Evolutionary conservation across 176 grass and related monocot species (phyloP).

Genomic region (Aegilops speltoides): DNA sequence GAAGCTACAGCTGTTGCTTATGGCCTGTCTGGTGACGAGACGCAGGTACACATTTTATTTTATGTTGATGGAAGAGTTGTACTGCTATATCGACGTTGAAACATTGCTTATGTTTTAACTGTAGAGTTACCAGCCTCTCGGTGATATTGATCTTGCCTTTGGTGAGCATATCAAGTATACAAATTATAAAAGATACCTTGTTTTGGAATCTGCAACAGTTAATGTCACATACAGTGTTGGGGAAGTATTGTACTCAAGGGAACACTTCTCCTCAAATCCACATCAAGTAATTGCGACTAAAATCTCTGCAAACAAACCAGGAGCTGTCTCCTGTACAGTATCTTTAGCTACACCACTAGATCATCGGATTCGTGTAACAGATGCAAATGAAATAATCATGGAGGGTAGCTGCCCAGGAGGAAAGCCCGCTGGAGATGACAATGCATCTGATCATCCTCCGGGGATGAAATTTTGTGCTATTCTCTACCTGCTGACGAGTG

Average conservation of each 20-base stretch:
- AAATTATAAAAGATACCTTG: conserved; percentile 72
- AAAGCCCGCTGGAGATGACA: conserved; percentile 36
- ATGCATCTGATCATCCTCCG: conserved; percentile 25
- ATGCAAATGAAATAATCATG: conserved; percentile 70
- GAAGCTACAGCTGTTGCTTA: conserved; percentile 68
- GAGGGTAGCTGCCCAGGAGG: conserved; percentile 68
- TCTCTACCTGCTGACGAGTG: conserved; percentile 54
- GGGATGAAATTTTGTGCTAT: conserved; percentile 81
- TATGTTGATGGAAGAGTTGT: conserved; percentile 10
- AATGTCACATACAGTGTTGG: conserved; percentile 65
- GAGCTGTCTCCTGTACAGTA: conserved; percentile 57
- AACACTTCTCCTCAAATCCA: conserved; percentile 77
- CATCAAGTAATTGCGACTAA: conserved; percentile 71
- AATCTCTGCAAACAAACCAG: conserved; percentile 61
- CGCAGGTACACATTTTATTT: conserved; percentile 55
- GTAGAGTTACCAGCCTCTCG: conserved; percentile 86
- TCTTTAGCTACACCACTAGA: conserved; percentile 56
- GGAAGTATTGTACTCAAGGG: conserved; percentile 61
- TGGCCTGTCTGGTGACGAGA: conserved; percentile 48
- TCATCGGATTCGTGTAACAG: conserved; percentile 47
- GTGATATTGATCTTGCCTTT: conserved; percentile 70
- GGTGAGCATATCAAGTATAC: conserved; percentile 43
- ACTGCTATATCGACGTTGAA: neutral
- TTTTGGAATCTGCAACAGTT: conserved; percentile 62
- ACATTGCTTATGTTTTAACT: conserved; percentile 38